Conservation (phyloP, 2,329 filamentous ascomycete species). For the Pleoardoris graminearum region DNA sequence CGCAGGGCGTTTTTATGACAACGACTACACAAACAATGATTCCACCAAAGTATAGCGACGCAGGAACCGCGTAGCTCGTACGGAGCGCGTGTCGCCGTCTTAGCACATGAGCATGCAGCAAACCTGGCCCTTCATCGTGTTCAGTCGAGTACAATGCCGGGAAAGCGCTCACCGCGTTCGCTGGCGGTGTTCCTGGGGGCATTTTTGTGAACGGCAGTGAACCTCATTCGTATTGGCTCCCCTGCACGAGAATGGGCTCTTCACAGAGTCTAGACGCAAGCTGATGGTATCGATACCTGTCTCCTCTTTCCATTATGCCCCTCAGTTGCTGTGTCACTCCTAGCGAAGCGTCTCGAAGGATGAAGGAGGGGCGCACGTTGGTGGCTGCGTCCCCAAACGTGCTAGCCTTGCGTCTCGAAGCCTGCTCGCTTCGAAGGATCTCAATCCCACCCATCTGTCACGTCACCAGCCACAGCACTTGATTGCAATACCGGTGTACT, state of each 20-base stretch:
- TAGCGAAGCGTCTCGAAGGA: neutral
- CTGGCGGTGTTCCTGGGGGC: too few relatives aligned
- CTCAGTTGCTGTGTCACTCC: neutral
- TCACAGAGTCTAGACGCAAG: too few relatives aligned
- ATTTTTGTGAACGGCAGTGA: too few relatives aligned
- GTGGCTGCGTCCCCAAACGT: neutral
- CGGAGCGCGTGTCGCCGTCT: constrained; percentile 2
- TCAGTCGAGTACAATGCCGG: too few relatives aligned
- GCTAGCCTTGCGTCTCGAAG: constrained; percentile 4
- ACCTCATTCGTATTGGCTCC: too few relatives aligned
- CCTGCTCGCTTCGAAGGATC: neutral
- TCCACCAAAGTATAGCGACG: neutral
- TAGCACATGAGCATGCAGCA: neutral
- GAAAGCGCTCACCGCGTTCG: too few relatives aligned
- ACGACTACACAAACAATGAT: too few relatives aligned
- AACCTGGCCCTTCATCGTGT: neutral
- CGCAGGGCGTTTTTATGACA: too few relatives aligned
- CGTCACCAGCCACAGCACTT: constrained; percentile 1
- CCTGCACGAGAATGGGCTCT: too few relatives aligned
- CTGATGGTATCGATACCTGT: too few relatives aligned
- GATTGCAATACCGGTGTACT: constrained; percentile 2
- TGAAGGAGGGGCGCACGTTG: neutral
- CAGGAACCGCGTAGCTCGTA: neutral
- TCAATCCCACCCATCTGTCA: neutral
- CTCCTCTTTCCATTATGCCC: too few relatives aligned